Evolutionary conservation across 192 early-diverging fungal species (phyloP).

Genomic region (Spizellomyces punctatus): DNA sequence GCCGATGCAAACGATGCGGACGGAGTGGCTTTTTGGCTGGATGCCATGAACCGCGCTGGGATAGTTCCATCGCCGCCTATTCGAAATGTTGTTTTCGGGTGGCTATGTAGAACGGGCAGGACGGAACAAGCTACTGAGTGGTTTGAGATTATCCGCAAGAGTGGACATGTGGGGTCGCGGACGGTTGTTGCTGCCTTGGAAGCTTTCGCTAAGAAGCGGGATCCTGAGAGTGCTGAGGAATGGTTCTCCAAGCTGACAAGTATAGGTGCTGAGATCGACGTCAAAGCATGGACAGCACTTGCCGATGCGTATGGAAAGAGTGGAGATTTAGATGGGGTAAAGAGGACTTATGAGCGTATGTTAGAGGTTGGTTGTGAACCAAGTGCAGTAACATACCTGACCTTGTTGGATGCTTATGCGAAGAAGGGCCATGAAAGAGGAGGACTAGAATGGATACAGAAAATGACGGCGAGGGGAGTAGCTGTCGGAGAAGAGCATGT

Average conservation of each 20-base stretch:
- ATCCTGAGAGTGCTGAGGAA: neutral
- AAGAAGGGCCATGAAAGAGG: neutral
- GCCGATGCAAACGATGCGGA: slow-evolving; percentile 9
- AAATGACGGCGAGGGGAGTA: too few relatives aligned
- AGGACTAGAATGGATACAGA: too few relatives aligned
- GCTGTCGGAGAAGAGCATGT: too few relatives aligned
- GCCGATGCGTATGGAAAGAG: neutral
- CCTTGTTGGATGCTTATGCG: slow-evolving; percentile 1
- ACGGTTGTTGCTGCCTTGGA: neutral
- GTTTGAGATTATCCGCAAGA: neutral
- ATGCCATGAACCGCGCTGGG: slow-evolving; percentile 5
- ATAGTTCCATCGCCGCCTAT: neutral
- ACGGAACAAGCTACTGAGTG: neutral
- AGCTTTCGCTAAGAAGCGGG: neutral
- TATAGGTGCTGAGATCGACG: neutral
- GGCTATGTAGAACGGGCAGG: neutral
- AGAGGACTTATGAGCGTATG: neutral
- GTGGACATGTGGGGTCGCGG: neutral
- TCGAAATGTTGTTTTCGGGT: neutral
- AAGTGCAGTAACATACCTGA: slow-evolving; percentile 9
- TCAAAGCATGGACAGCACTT: neutral
- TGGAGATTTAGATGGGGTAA: slow-evolving; percentile 1
- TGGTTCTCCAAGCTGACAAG: neutral
- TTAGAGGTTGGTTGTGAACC: neutral
- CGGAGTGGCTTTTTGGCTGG: neutral